Percentiles rank a stretch among this genome's conserved stretches.
These are phyloP conservation scores for Kalanchoe fedtschenkoi DNA, from an alignment of 164 flowering plant genomes.

Conservation along the genomic window DNA sequence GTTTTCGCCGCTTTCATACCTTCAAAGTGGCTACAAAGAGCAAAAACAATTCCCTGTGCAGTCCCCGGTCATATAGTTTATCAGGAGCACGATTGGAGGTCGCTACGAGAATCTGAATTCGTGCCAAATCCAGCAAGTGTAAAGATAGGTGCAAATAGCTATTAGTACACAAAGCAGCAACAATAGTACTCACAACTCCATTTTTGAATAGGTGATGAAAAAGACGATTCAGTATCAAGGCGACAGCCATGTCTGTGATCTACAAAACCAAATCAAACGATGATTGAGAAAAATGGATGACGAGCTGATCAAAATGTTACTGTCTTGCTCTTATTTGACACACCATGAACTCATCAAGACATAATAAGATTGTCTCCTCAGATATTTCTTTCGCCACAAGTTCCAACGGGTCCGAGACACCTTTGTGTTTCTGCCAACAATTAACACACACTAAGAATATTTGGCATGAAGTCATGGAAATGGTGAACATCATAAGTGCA, in stretches of 20 bases:
- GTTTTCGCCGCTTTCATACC: slow-evolving; percentile 28
- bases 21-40: slow-evolving; percentile 85
- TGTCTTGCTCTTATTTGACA: neutral
- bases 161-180: neutral
- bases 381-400: slow-evolving; percentile 93
- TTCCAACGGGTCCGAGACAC: slow-evolving; percentile 92
- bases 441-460: neutral
- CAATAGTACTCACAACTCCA: slow-evolving; percentile 62
- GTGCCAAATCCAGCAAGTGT: slow-evolving; percentile 3
- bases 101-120: slow-evolving; percentile 64
- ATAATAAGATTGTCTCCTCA: slow-evolving; percentile 78
- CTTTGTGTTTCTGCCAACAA: slow-evolving; percentile 67
- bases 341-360: slow-evolving; percentile 99
- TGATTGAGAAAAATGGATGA: no score
- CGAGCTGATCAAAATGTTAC: no score
- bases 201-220: slow-evolving; percentile 70
- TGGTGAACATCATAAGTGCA: neutral
- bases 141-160: neutral
- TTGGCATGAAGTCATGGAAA: neutral
- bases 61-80: slow-evolving; percentile 77
- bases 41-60: slow-evolving; percentile 88
- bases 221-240: slow-evolving; percentile 82
- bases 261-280: slow-evolving; percentile 16
- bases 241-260: slow-evolving; percentile 98
- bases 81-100: slow-evolving; percentile 96